Evolutionary conservation across 2,329 filamentous ascomycete species (phyloP), one percentile per base, ranked within the genome.

Genomic region (Lizonia empirigonia): DNA sequence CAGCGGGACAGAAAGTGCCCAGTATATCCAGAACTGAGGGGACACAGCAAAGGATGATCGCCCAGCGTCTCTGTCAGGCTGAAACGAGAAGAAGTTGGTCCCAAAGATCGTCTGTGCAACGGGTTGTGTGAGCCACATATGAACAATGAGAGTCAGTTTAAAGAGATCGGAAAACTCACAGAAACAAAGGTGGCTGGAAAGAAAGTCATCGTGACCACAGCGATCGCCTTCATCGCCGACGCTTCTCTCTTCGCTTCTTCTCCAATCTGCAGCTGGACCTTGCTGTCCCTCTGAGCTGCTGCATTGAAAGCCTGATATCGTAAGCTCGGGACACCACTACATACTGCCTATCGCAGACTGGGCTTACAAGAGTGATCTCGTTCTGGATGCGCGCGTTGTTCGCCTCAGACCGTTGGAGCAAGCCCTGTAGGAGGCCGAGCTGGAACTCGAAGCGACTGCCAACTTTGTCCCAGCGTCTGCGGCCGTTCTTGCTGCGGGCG

Each of bases 201-300:
- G 39, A 63, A 65, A 13, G 59, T 49, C 53, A 63, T 59, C 7
- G 59, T 62, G 23, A 65, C 55, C 7, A 60, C 45, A 24, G 60
- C 59, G n/a, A 65, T 64, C 2, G 55, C 52, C 32, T 56, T 60
- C 62, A 64, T 65, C 24, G 55, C 50, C 18, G 58, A 49, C 5
- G 56, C 45, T 23, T 66, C 63, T 37, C 47, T 59, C 29, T 42
- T 58, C 5, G 60, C 55, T 49, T 57, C 58, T 37, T 60, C 49
- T 34, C 55, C 60, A 44, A 63, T 61, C 9, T 30, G 55, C 41
- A 59, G 23, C 22, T 59, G 53, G 13, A 59, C 34, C 45, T 35
- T 59, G 40, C 56, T 63, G 30, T 63, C 53, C 16, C 51, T 39
- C 27, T 63, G 60, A 3, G 60, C 58, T 29, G 46, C 57, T 9